Evolutionary conservation across 805 yeast genomes (phyloP).

Genomic region (Yarrowia sp.): DNA sequence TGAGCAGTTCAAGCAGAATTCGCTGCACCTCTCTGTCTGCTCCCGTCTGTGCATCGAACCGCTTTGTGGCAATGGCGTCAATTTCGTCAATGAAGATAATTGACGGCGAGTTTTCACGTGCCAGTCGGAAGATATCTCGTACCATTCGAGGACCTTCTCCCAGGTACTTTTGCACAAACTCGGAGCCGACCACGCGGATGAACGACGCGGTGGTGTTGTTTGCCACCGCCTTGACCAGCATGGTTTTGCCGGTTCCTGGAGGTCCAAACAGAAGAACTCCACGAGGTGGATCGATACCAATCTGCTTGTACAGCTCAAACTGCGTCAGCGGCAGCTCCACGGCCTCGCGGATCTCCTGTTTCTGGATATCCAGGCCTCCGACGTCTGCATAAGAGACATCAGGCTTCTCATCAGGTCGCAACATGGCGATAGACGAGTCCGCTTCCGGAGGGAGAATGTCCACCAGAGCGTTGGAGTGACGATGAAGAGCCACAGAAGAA

Average conservation of each 20-base stretch:
- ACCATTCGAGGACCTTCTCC: conserved; percentile 99
- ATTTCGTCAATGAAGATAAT: conserved; percentile 97
- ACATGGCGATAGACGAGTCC: conserved; percentile 90
- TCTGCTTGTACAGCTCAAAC: conserved; percentile 92
- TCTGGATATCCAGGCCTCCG: conserved; percentile 98
- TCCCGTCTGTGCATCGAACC: conserved; percentile 99
- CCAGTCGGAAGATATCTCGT: conserved; percentile 94
- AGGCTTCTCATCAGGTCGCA: conserved; percentile 93
- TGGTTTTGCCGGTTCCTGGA: conserved; percentile 99
- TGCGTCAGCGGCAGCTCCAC: conserved; percentile 95
- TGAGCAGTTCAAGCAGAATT: conserved; percentile 87
- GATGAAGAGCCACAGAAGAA: conserved; percentile 93
- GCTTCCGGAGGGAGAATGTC: conserved; percentile 99
- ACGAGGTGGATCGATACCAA: conserved; percentile 98
- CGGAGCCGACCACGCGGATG: conserved; percentile 96
- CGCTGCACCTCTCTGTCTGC: conserved; percentile 99
- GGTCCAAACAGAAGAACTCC: conserved; percentile 98
- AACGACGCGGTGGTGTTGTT: conserved; percentile 93
- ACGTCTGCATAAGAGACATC: conserved; percentile 96
- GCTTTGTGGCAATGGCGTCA: conserved; percentile 97
- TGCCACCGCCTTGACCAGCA: conserved; percentile 98
- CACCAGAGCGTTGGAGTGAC: conserved; percentile 96
- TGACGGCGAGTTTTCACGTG: conserved; percentile 95
- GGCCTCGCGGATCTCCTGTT: conserved; percentile 98
- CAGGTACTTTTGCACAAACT: conserved; percentile 93